Base-by-base conservation (phyloP, 73 alveolate genomes). In the Stentor roeselii region DNA sequence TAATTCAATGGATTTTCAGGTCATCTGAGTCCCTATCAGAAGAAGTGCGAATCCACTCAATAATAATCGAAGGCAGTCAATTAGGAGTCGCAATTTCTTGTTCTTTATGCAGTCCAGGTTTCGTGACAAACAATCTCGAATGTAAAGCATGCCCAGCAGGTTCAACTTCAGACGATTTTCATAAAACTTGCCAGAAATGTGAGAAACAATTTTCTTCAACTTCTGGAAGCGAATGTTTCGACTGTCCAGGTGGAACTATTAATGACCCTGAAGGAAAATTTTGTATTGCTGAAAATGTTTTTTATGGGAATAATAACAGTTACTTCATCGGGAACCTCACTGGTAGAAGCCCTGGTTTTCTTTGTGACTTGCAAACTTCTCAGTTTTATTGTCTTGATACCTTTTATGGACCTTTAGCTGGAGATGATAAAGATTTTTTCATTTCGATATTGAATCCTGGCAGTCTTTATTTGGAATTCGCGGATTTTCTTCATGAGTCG, bases 341-440 rank as follows among this genome's bases (percentile, higher is more conserved):
- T 11, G 67, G 67, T 50, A 21, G 6, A 21, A 21, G 67, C 30
- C 21, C 42, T 67, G 37, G 34, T 67, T 36, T 36, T n/a, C 37
- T 67, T 1, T 67, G 80, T 32, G 21, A 50, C 41, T 21, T 21
- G n/a, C 27, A 30, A 21, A 30, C 41, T 67, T 67, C 37, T 21
- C 21, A 67, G 41, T 40, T 67, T 0, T 67, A 67, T 32, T 67
- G 80, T 67, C 37, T 27, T 2, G 42, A 67, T 15, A 67, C 80
- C 34, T 67, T 67, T 34, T 67, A 67, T 67, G 80, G 80, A 2
- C 80, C 80, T 27, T 21, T 67, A 1, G 42, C 80, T 67, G 80
- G 80, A 0, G 37, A 67, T n/a, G 0, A 67, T 1, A 21, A 21
- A 67, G 80, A 67, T 21, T 32, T 67, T 67, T 67, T 27, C 41